Conservation (phyloP, 768 basidiomycete genomes). For the Cyathus striatus region DNA sequence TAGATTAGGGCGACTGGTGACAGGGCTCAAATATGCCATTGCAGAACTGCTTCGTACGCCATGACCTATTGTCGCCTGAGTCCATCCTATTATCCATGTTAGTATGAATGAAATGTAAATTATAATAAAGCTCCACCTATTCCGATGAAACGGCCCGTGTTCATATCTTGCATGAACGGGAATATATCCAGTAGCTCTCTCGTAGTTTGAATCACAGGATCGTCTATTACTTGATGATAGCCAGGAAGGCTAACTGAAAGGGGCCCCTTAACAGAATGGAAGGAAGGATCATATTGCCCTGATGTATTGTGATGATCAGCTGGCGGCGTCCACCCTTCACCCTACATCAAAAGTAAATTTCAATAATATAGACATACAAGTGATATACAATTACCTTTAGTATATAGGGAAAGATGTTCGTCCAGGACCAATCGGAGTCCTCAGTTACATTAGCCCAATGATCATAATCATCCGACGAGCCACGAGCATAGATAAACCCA, state of each 20-base stretch:
- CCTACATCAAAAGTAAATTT: slow-evolving; percentile 13
- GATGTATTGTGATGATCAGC: slow-evolving; percentile 22
- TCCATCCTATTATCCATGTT: slow-evolving; percentile 11
- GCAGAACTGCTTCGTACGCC: slow-evolving; percentile 19
- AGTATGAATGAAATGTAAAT: not conserved
- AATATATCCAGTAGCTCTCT: slow-evolving; percentile 21
- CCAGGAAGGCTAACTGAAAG: slow-evolving; percentile 19
- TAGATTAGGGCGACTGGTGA: slow-evolving; percentile 17
- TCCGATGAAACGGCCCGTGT: slow-evolving; percentile 27
- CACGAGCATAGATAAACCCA: slow-evolving; percentile 20
- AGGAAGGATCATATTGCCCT: slow-evolving; percentile 22
- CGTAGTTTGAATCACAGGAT: slow-evolving; percentile 18
- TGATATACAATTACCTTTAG: slow-evolving; percentile 11
- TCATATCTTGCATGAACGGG: slow-evolving; percentile 30
- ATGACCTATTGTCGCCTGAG: slow-evolving; percentile 10
- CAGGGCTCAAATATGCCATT: slow-evolving; percentile 17
- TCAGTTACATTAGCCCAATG: slow-evolving; percentile 40
- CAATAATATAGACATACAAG: not conserved
- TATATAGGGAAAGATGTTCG: slow-evolving; percentile 16
- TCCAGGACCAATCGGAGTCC: slow-evolving; percentile 39
- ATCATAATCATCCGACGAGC: slow-evolving; percentile 41
- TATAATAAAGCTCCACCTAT: slow-evolving; percentile 15
- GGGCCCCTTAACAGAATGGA: slow-evolving; percentile 20
- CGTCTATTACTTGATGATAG: slow-evolving; percentile 17
- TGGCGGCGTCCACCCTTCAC: slow-evolving; percentile 23